Evolutionary conservation across 2,329 filamentous ascomycete genomes (phyloP).

Genomic region (Aspergillus fumigatiaffinis): DNA sequence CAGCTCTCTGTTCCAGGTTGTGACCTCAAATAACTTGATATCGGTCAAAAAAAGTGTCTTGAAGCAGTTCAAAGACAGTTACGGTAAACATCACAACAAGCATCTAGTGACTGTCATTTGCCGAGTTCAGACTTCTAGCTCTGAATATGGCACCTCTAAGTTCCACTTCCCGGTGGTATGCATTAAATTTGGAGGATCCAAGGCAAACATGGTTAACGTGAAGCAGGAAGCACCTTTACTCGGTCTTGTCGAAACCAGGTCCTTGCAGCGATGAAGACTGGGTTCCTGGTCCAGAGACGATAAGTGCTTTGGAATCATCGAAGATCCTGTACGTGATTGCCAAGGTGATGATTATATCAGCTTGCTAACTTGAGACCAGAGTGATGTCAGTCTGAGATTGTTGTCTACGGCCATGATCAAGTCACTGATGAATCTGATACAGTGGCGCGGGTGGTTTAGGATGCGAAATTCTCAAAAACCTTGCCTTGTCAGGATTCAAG

Average conservation of each 20-base stretch:
- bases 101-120: not conserved
- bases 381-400: slow-evolving; percentile 46
- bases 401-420: not conserved
- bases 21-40: not conserved
- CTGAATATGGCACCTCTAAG: slow-evolving; percentile 13
- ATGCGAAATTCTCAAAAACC: slow-evolving; percentile 94
- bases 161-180: slow-evolving; percentile 16
- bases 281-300: slow-evolving; percentile 48
- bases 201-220: slow-evolving; percentile 12
- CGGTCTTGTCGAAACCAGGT: slow-evolving; percentile 69
- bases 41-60: not conserved
- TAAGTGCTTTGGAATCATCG: slow-evolving; percentile 60
- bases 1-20: not conserved
- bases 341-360: not conserved
- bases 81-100: not conserved
- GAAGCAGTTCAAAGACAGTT: not conserved
- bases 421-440: slow-evolving; percentile 24
- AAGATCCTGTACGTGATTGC: slow-evolving; percentile 65
- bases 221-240: slow-evolving; percentile 76
- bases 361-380: slow-evolving; percentile 35
- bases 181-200: no score
- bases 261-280: slow-evolving; percentile 72
- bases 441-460: slow-evolving; percentile 92
- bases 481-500: slow-evolving; percentile 92
- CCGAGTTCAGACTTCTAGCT: slow-evolving; percentile 1